These are phyloP conservation scores for Paecilomyces sp. DNA, from an alignment of 2,329 filamentous ascomycete species.

Conservation along the genomic window DNA sequence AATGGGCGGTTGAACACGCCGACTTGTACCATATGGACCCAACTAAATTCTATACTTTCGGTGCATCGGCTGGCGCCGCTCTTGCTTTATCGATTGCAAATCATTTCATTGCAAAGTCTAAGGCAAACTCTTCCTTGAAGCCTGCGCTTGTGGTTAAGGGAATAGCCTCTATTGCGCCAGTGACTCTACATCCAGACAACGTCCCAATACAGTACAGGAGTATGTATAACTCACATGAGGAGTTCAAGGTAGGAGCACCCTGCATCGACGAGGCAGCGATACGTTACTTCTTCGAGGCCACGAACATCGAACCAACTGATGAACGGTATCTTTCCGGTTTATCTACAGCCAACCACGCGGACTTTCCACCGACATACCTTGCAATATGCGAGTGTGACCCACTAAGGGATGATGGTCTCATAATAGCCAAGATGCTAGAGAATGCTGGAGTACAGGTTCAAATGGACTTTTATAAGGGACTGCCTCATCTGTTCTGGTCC, in stretches of 20 bases:
- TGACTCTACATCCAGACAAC: not conserved
- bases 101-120: not conserved
- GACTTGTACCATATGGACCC: not conserved
- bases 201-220: not conserved
- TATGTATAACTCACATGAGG: not conserved
- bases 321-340: not conserved
- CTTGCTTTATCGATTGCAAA: not conserved
- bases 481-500: not conserved
- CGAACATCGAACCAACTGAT: not conserved
- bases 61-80: not conserved
- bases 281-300: not conserved
- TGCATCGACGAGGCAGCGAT: not conserved
- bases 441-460: not conserved
- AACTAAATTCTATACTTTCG: not conserved
- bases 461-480: not conserved
- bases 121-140: not conserved
- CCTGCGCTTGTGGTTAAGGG: not conserved
- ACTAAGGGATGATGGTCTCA: not conserved
- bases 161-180: not conserved
- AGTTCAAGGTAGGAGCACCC: not conserved
- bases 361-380: not conserved
- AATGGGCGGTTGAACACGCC: slow-evolving; percentile 21
- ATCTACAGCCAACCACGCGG: not conserved
- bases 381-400: not conserved
- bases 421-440: not conserved